These are phyloP conservation scores for Clohesyomyces aquaticus DNA, from an alignment of 495 filamentous ascomycete species.

Conservation along the genomic window DNA sequence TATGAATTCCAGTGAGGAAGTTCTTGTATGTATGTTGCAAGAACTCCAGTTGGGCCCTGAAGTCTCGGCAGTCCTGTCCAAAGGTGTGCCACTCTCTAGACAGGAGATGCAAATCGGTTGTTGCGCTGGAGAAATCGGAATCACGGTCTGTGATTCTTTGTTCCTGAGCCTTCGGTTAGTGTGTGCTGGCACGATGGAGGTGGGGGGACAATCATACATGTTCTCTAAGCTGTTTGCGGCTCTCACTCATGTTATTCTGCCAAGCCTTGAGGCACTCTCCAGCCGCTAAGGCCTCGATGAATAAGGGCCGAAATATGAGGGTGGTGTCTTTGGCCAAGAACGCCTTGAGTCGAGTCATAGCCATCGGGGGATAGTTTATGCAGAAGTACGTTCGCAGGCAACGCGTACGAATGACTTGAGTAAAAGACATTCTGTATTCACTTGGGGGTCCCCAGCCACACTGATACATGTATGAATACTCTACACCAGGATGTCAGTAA, in stretches of 20 bases:
- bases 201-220: constrained; percentile 21
- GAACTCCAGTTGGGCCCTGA: constrained; percentile 10
- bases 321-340: not conserved
- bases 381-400: constrained; percentile 22
- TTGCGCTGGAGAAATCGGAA: constrained; percentile 13
- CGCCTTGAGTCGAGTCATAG: not conserved
- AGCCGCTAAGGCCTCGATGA: not conserved
- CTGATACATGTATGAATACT: constrained; percentile 13
- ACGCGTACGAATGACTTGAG: constrained; percentile 19
- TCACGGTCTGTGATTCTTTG: not conserved
- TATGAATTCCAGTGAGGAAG: not conserved
- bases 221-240: not conserved
- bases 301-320: not conserved
- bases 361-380: constrained; percentile 21
- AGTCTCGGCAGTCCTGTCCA: constrained; percentile 6
- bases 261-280: not conserved
- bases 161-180: not conserved
- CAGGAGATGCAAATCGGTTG: constrained; percentile 10
- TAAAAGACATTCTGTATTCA: constrained; percentile 7
- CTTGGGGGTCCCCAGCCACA: constrained; percentile 30
- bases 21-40: not conserved
- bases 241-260: not conserved
- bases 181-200: not conserved
- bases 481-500: no score
- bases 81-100: constrained; percentile 20